Percentiles rank a stretch among this genome's conserved stretches.
Evolutionary conservation across 495 filamentous ascomycete species (phyloP).

Genomic region (Annulohypoxylon maeteangense): DNA sequence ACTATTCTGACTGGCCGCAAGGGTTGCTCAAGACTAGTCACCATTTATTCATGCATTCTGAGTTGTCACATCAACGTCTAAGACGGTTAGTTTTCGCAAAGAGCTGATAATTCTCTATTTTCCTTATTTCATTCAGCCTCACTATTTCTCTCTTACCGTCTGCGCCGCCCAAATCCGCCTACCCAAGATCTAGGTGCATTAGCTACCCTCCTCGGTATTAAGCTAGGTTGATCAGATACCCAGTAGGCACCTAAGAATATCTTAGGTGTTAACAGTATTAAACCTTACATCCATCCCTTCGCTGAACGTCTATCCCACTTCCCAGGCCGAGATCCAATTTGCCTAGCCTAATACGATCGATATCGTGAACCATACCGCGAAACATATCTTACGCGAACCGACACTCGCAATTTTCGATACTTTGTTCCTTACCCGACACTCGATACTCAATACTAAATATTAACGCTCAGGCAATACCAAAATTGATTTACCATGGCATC

Average conservation of each 20-base stretch:
- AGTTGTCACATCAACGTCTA: slow-evolving; percentile 19
- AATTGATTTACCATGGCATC: slow-evolving; percentile 68
- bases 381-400: not conserved
- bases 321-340: too few relatives aligned
- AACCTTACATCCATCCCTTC: not conserved
- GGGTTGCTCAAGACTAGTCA: not conserved
- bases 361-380: not conserved
- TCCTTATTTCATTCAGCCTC: slow-evolving; percentile 11
- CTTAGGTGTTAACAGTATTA: not conserved
- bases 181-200: not conserved
- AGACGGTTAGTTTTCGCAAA: slow-evolving; percentile 12
- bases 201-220: not conserved
- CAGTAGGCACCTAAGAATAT: not conserved
- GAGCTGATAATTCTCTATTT: slow-evolving; percentile 4
- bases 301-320: not conserved
- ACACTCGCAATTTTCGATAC: not conserved
- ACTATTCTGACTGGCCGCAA: not conserved
- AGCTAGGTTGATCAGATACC: not conserved
- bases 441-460: too few relatives aligned
- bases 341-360: not conserved
- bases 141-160: not conserved
- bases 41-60: slow-evolving; percentile 23
- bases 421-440: not conserved
- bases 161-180: not conserved
- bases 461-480: not conserved